Evolutionary conservation across 352 stramenopile genomes (phyloP).

Genomic region (Elongisporangium prolatum): DNA sequence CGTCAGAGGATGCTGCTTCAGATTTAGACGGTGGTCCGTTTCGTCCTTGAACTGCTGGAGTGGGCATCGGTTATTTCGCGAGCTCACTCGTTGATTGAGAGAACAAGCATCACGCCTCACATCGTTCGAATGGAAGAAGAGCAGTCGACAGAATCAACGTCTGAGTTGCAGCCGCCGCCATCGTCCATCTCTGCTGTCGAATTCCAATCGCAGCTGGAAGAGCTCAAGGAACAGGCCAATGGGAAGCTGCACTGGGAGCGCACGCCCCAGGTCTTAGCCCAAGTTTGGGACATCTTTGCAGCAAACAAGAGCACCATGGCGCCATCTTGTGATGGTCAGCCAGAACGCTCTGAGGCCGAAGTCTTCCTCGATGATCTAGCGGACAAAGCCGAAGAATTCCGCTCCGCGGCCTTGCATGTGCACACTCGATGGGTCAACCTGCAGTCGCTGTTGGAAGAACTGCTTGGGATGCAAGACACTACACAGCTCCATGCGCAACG

Average conservation of each 20-base stretch:
- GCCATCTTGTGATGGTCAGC: neutral
- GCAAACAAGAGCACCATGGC: conserved; percentile 11
- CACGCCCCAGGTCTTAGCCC: conserved; percentile 34
- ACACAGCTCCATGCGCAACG: conserved; percentile 35
- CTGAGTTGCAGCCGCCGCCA: conserved; percentile 20
- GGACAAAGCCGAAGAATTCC: conserved; percentile 27
- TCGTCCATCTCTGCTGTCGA: conserved; percentile 35
- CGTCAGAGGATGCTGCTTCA: neutral
- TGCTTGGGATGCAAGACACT: conserved; percentile 31
- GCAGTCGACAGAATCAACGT: neutral
- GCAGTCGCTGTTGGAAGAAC: conserved; percentile 36
- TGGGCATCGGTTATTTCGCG: too few relatives aligned
- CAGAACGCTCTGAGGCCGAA: conserved; percentile 7
- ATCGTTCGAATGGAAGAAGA: too few relatives aligned
- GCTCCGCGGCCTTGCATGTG: conserved; percentile 29
- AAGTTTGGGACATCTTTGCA: conserved; percentile 55
- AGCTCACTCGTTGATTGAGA: too few relatives aligned
- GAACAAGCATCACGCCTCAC: too few relatives aligned
- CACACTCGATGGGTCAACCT: conserved; percentile 48
- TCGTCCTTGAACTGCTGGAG: neutral
- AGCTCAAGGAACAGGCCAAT: conserved; percentile 20
- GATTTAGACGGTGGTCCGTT: neutral
- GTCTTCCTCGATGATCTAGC: conserved; percentile 18
- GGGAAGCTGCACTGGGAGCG: conserved; percentile 43
- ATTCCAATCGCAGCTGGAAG: conserved; percentile 37